phyloP scores from a whole-genome alignment of 768 basidiomycete species.

The Candolleomyces efflorescens region DNA sequence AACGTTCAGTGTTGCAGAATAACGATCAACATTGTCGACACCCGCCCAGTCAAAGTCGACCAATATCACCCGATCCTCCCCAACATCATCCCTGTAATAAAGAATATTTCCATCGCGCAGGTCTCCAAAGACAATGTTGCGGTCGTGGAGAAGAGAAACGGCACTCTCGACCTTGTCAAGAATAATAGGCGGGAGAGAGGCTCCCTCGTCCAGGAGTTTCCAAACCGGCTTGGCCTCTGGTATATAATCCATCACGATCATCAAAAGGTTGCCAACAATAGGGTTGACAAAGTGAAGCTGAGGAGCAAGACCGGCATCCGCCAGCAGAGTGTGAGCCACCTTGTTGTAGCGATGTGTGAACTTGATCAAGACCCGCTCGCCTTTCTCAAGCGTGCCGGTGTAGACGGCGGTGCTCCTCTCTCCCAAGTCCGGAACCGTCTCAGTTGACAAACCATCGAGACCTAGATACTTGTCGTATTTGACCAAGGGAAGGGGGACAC shows the following conservation, averaged over 20 bases:
- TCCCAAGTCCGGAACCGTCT: constrained; percentile 13
- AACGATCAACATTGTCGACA: not conserved
- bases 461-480: constrained; percentile 11
- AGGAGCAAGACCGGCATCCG: constrained; percentile 14
- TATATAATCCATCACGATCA: constrained; percentile 4
- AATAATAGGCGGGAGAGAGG: constrained; percentile 12
- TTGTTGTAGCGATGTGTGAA: constrained; percentile 17
- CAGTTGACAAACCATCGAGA: constrained; percentile 14
- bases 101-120: not conserved
- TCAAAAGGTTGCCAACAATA: constrained; percentile 14
- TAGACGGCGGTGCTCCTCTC: constrained; percentile 15
- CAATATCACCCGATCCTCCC: not conserved
- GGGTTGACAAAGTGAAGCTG: constrained; percentile 14
- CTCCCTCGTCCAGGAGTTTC: constrained; percentile 10
- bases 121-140: not conserved
- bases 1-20: constrained; percentile 2
- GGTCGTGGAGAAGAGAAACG: constrained; percentile 11
- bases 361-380: constrained; percentile 17
- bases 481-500: constrained; percentile 11
- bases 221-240: constrained; percentile 13
- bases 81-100: not conserved
- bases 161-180: constrained; percentile 9
- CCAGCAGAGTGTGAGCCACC: constrained; percentile 14
- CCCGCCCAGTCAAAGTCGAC: constrained; percentile 4
- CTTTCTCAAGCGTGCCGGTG: constrained; percentile 13